Base-by-base conservation (phyloP, 148 eudicot genomes). In the Rhododendron williamsianum region DNA sequence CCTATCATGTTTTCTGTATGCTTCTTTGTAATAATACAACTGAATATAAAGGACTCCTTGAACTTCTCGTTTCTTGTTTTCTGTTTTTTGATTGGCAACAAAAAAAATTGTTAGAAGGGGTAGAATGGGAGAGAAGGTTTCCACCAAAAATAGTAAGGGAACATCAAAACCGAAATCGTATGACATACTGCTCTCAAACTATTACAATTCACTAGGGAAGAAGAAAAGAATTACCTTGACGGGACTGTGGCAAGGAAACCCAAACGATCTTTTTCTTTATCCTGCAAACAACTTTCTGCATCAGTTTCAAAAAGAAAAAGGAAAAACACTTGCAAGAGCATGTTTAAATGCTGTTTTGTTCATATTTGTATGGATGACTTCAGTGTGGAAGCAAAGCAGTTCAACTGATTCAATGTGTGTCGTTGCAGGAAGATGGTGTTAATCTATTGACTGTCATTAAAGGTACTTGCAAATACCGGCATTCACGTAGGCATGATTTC, bases 361-460 rank as follows among this genome's bases (percentile, higher is more conserved):
- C 38, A 51, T 56, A 25, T 27, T 12, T 43, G 49, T 7, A 67
- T 67, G 46, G 3, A 41, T 7, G 58, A 67, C 65, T 58, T 6
- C 2, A 58, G 9, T 21, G 23, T 56, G 63, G 63, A 56, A 8
- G 77, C 56, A 65, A 19, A 43, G 13, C 11, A 46, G 54, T 36
- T 73, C 60, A 76, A 82, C 63, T 72, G 19, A 10, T 58, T 33
- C n/a, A 18, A 58, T 60, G 6, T 84, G 67, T 87, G 5, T 74
- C 86, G 80, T 30, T 90, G 92, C 94, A 97, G 99, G 99, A 97
- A 91, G 98, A 95, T 88, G 96, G 96, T 43, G 90, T 97, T 85
- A 93, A 94, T 90, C 91, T 97, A 58, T 87, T 97, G 86, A 91
- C 93, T 16, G 84, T 94, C 67, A 93, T 97, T 82, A 97, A 91